phyloP scores from a whole-genome alignment of 306 rosid genomes.

The Glycine latifolia region DNA sequence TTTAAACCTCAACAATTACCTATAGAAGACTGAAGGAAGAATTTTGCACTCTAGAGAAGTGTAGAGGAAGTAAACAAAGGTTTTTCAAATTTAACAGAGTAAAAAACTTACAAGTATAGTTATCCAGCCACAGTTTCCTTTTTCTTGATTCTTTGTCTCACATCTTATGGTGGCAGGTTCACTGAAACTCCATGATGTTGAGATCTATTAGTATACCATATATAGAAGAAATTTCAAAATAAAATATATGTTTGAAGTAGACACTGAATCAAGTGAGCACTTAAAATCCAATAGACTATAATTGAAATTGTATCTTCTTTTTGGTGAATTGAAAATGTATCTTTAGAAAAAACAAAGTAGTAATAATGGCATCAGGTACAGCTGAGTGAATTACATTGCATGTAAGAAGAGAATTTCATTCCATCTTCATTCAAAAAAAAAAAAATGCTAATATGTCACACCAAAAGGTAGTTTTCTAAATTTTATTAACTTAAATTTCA shows the following conservation, averaged over 20 bases:
- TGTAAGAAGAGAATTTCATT: not conserved
- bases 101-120: conserved; percentile 70
- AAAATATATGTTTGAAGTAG: not conserved
- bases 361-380: not conserved
- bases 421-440: not conserved
- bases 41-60: not conserved
- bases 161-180: conserved; percentile 75
- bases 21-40: not conserved
- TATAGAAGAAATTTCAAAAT: conserved; percentile 25
- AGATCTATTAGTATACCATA: conserved; percentile 21
- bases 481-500: not conserved
- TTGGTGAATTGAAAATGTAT: too few relatives aligned
- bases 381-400: not conserved
- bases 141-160: conserved; percentile 52
- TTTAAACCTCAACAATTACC: not conserved
- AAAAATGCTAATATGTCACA: too few relatives aligned
- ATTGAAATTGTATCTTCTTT: not conserved
- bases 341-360: not conserved
- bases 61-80: conserved; percentile 7
- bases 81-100: conserved; percentile 2
- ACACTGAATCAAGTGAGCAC: conserved; percentile 1
- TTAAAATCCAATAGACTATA: not conserved
- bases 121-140: conserved; percentile 62
- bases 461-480: not conserved
- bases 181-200: conserved; percentile 56